phyloP scores from a whole-genome alignment of 1,139 yeast genomes.

The Hansenula sp. region DNA sequence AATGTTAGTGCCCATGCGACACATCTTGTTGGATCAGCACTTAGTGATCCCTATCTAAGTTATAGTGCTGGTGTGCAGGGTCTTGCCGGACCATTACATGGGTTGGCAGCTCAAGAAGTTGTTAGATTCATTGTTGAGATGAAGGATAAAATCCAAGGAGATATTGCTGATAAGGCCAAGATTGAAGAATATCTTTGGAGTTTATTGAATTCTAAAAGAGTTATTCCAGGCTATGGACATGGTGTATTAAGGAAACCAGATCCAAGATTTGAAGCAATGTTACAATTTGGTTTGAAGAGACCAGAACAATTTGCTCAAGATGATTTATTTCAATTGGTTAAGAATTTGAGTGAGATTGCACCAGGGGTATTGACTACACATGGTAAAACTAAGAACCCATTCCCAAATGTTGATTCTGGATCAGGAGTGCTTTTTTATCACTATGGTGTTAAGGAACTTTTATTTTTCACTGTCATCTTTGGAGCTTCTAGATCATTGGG shows the following conservation, averaged over 20 bases:
- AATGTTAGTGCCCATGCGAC: slow-evolving; percentile 42
- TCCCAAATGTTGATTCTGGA: slow-evolving; percentile 60
- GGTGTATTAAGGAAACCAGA: slow-evolving; percentile 42
- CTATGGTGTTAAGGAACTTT: slow-evolving; percentile 52
- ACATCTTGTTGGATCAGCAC: slow-evolving; percentile 39
- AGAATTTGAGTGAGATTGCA: slow-evolving; percentile 39
- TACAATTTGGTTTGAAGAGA: slow-evolving; percentile 29
- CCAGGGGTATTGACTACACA: slow-evolving; percentile 52
- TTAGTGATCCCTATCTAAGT: slow-evolving; percentile 36
- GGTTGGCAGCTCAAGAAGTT: slow-evolving; percentile 42
- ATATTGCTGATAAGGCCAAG: slow-evolving; percentile 21
- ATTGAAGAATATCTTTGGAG: slow-evolving; percentile 36
- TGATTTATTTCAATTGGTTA: slow-evolving; percentile 29
- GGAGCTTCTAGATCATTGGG: slow-evolving; percentile 59
- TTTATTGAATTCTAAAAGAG: slow-evolving; percentile 36
- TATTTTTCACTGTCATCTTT: slow-evolving; percentile 56
- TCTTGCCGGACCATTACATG: slow-evolving; percentile 42
- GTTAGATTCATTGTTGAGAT: slow-evolving; percentile 35
- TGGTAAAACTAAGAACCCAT: slow-evolving; percentile 63
- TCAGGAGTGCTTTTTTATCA: slow-evolving; percentile 56
- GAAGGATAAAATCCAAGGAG: slow-evolving; percentile 27
- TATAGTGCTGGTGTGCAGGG: slow-evolving; percentile 40
- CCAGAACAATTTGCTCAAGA: slow-evolving; percentile 28
- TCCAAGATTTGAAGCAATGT: slow-evolving; percentile 36
- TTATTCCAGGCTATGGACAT: slow-evolving; percentile 43